Conservation (phyloP, 73 alveolate species). For the Paramecium biaurelia region DNA sequence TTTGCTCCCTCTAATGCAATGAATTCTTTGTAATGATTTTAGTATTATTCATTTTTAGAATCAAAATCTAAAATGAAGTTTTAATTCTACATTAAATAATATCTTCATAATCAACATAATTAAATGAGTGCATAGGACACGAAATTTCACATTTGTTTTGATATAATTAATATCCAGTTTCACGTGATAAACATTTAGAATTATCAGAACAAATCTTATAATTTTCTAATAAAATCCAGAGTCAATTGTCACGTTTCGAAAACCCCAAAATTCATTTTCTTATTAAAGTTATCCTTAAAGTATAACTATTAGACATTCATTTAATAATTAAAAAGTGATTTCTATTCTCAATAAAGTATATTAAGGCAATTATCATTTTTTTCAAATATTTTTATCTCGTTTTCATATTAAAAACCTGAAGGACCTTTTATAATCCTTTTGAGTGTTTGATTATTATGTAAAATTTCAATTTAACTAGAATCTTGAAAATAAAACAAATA, state of each 20-base stretch:
- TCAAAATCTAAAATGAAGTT: not conserved
- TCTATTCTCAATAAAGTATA: not conserved
- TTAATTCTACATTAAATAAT: too few relatives aligned
- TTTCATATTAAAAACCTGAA: not conserved
- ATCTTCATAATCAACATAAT: not conserved
- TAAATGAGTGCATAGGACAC: not conserved
- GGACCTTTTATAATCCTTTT: not conserved
- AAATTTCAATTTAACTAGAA: not conserved
- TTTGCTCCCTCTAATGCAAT: not conserved
- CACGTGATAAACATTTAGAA: not conserved
- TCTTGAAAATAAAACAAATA: not conserved
- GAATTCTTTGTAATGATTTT: not conserved
- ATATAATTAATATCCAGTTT: not conserved
- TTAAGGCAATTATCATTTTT: not conserved
- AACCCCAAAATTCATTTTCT: not conserved
- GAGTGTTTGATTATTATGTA: not conserved
- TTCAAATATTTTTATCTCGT: not conserved
- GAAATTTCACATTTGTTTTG: not conserved
- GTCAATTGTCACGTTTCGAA: not conserved
- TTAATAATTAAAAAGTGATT: too few relatives aligned
- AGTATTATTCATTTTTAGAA: not conserved
- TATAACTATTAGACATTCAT: not conserved
- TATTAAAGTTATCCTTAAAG: not conserved
- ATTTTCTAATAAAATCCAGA: not conserved
- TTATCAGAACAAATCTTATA: not conserved